Evolutionary conservation across 148 eudicot genomes (phyloP).

Genomic region (Rhododendron griersonianum): DNA sequence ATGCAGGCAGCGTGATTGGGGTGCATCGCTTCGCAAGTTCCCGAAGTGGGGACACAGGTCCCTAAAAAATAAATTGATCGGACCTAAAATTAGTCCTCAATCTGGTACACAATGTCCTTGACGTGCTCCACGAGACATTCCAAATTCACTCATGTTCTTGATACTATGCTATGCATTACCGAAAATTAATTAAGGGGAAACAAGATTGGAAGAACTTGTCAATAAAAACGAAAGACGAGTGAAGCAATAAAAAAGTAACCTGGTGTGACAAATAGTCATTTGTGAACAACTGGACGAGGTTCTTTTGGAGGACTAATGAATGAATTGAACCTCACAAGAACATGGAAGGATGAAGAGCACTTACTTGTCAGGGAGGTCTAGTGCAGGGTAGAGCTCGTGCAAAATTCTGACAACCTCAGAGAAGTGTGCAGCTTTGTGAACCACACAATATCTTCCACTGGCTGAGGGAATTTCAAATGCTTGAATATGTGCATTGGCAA

Average conservation of each 20-base stretch:
- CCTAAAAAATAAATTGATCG: background rate
- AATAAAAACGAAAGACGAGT: background rate
- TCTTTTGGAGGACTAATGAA: background rate
- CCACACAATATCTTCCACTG: conserved; percentile 39
- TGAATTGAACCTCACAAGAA: background rate
- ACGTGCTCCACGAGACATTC: background rate
- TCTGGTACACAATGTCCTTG: background rate
- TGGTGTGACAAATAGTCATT: background rate
- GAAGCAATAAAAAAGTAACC: background rate
- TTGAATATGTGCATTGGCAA: background rate
- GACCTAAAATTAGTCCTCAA: background rate
- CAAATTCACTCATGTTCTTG: background rate
- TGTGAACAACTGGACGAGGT: background rate
- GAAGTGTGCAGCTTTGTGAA: conserved; percentile 15
- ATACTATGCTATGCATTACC: too few species aligned
- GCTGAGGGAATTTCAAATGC: conserved; percentile 19
- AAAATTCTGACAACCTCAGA: conserved; percentile 23
- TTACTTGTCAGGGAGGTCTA: conserved; percentile 32
- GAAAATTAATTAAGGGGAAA: background rate
- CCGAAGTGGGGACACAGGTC: background rate
- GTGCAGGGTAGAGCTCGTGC: conserved; percentile 29
- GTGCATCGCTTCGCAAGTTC: background rate
- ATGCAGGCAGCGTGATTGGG: background rate
- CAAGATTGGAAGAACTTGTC: background rate
- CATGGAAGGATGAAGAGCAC: background rate